Base-by-base conservation (phyloP, 768 basidiomycete species). In the Xanthoconium purpureum region DNA sequence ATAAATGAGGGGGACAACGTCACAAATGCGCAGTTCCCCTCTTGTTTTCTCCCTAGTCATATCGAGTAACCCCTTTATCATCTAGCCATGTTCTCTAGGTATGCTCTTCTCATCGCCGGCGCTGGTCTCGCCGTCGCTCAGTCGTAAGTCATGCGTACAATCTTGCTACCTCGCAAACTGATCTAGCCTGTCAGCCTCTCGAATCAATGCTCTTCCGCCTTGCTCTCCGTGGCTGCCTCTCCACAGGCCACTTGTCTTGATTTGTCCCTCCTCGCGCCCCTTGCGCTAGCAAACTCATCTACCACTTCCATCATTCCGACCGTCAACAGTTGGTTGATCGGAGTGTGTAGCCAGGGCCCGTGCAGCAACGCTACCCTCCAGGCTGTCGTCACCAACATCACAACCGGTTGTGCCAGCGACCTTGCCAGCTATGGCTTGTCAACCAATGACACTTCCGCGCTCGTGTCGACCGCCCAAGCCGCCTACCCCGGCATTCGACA, bases 321-420 rank as follows among this genome's bases (percentile, higher is more conserved):
- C 13, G 61, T 89, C 53, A 74, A 86, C 69, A 77, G 50, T 39
- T 91, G 89, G 89, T 70, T 89, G 47, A 75, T 71, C 0, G 80
- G 79, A 46, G 37, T 87, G 50, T 89, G 88, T 66, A 60, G 76
- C 17, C 71, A 73, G 45, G 71, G 71, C 4, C 67, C 80, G 10
- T 89, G 88, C 67, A 80, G 75, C 61, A 87, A 90, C 57, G 71
- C 71, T 18, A 84, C 86, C 0, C 75, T 91, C 11, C 70, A 84
- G 18, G 63, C 73, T 2, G 74, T 89, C 44, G 79, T 84, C 9
- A 63, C 73, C 32, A 84, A 82, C 62, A 50, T 87, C 46, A 82
- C 83, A 0, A 61, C 66, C 6, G 82, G 82, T 30, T 87, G 84
- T 67, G 60, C 73, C 15, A 60, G 65, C 32, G 79, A 81, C 32